Base-by-base conservation (phyloP, 768 basidiomycete species). In the Lentinula guzmanii region DNA sequence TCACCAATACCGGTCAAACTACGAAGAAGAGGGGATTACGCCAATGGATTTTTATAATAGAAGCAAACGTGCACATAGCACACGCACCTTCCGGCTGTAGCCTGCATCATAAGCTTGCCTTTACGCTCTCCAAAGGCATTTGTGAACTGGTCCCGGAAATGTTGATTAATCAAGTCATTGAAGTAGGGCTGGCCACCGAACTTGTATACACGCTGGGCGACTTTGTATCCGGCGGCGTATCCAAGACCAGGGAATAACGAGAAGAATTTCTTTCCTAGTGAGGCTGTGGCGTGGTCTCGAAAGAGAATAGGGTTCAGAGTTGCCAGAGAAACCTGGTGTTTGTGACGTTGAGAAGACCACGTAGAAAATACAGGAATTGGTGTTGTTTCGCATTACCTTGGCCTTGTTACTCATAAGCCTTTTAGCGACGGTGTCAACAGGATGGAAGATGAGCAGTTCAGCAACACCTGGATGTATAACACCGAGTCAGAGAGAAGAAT, bases 141-240 rank as follows among this genome's bases (percentile, higher is more conserved):
- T 59, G 85, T 90, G 77, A 96, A 97, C 58, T 78, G 70, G n/a
- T 82, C 77, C 73, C 90, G 91, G 79, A 89, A 93, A 75, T 95
- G 80, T 68, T 82, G 84, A 65, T 82, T 81, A 73, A 99, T 87
- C 71, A 95, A 68, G 76, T 98, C 97, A 76, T 94, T 90, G 76
- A 98, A 97, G 83, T 87, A 98, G 13, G 96, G 96, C 76, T 99
- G 96, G 5, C 96, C 96, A 64, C 96, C 96, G 69, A 98, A 99
- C 77, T 97, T 99, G 86, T 95, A 96, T 68, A 93, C 83, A 56
- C 95, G 86, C 75, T 98, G 95, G 0, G 93, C 76, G 69, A 98
- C 77, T 74, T 98, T 99, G 86, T 98, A 99, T 4, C 97, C 95
- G 31, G 96, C 97, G 4, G 97, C 96, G 71, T 99, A 99, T 2